Evolutionary conservation across 345 rosid species (phyloP).

Genomic region (Aquilaria malaccensis): DNA sequence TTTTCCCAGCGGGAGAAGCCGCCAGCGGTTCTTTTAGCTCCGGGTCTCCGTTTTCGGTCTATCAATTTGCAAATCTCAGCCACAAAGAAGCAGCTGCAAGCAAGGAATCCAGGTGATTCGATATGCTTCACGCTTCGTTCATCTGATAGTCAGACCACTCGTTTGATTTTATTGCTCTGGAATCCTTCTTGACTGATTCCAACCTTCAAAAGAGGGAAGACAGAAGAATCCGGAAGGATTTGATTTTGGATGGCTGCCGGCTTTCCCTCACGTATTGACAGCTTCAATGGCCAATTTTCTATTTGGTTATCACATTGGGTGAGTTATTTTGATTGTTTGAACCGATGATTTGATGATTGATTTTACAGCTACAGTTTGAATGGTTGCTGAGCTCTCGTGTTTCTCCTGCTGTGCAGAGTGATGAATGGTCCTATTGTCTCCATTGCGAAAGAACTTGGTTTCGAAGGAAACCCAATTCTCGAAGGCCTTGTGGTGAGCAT

Average conservation of each 20-base stretch:
- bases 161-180: background rate
- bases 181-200: background rate
- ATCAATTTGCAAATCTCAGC: constrained; percentile 20
- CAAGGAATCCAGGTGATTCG: constrained; percentile 25
- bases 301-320: constrained; percentile 87
- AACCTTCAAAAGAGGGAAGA: constrained; percentile 24
- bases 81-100: constrained; percentile 18
- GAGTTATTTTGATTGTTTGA: background rate
- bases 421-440: constrained; percentile 84
- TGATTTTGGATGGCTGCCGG: constrained; percentile 63
- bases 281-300: constrained; percentile 81
- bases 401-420: constrained; percentile 35
- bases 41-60: constrained; percentile 14
- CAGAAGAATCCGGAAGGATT: constrained; percentile 11
- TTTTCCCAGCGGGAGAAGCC: no score
- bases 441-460: constrained; percentile 64
- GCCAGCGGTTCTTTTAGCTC: no score
- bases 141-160: background rate
- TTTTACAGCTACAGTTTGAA: background rate
- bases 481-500: constrained; percentile 86
- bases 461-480: constrained; percentile 58
- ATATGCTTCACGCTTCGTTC: background rate
- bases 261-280: constrained; percentile 54
- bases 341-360: background rate
- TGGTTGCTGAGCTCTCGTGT: background rate